Evolutionary conservation across 192 early-diverging fungal genomes (phyloP), one percentile per base, ranked within the genome.

Genomic region (Backusella westeae): DNA sequence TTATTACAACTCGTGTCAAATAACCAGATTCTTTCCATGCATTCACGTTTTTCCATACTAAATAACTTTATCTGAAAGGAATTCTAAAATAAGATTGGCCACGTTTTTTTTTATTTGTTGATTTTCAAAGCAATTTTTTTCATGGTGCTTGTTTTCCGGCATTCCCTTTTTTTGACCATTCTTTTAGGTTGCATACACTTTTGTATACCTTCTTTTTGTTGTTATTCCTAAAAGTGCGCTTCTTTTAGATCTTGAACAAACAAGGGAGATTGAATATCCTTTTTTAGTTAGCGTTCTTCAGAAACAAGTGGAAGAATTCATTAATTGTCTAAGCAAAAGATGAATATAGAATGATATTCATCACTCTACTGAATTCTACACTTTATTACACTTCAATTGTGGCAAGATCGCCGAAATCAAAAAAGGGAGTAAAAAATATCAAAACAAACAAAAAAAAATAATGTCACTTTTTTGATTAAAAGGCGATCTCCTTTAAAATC

Each of bases 1-100:
- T 63, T 63, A 63, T 49, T 49, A 63, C 26, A 63, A 63, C 56
- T 63, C 56, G 56, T 63, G 56, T 63, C 56, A 29, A 26, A 26
- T 63, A 63, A 26, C 56, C 56, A 63, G 56, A 63, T 63, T 63
- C 56, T 63, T 63, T 63, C 26, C 26, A 63, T 63, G 56, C 56
- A 63, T 63, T 63, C 56, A 63, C 56, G 56, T 63, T 63, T 63
- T 63, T 26, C 26, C 26, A n/a, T 63, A 63, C 56, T 23, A 56
- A 56, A 56, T 56, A 56, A 23, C 53, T 26, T 12, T 29, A 29
- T 63, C 26, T 29, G 56, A 63, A 63, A 9, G 14, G 21, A 63
- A 63, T 14, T 63, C 56, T 63, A 63, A 63, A 63, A 63, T 26
- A 63, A 63, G 56, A 63, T 63, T 12, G 23, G 10, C 56, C 56